Base-by-base conservation (phyloP, 2,329 filamentous ascomycete genomes). In the Corinectria fuckeliana region DNA sequence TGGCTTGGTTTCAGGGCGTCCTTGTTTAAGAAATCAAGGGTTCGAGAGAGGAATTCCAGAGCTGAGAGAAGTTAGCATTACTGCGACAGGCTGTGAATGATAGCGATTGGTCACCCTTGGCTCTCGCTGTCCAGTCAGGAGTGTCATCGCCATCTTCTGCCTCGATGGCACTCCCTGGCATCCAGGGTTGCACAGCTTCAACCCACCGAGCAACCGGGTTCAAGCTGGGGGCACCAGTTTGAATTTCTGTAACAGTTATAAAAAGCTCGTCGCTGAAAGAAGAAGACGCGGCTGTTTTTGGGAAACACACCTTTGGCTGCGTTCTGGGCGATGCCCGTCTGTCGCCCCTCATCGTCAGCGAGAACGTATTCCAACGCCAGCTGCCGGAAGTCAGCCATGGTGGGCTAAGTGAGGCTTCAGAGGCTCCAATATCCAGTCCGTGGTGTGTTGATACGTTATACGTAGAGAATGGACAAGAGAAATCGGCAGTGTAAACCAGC, bases 341-440 rank as follows among this genome's bases (percentile, higher is more conserved):
- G 74, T 56, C 73, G 75, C 34, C 74, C 71, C 56, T 78, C 76
- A 57, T 82, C 77, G 53, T 85, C 82, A 8, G 81, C 76, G 38
- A 85, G 80, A 58, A 85, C 82, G 70, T 82, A 85, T 63, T 83
- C 78, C 53, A 85, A 74, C 30, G 83, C 83, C 63, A 84, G 78
- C 64, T 83, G 81, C 63, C 80, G 78, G 64, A 85, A 80, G 68
- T 77, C 78, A 50, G 81, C 78, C 83, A 85, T 85, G 67, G 50
- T 53, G 47, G 20, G 42, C 50, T 56, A 49, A 30, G 25, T 9
- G 16, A 21, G 38, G 14, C 34, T 47, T 48, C n/a, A 16, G 21
- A 50, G 18, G 13, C 34, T 42, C 42, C 18, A 26, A n/a, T 21
- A 44, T n/a, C 21, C 13, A 11, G 8, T 34, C 26, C 6, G 26